Percentiles rank a stretch among this genome's conserved stretches.
These are phyloP conservation scores for Botrytis cinerea DNA, from an alignment of 2,329 filamentous ascomycete species.

Conservation along the genomic window DNA sequence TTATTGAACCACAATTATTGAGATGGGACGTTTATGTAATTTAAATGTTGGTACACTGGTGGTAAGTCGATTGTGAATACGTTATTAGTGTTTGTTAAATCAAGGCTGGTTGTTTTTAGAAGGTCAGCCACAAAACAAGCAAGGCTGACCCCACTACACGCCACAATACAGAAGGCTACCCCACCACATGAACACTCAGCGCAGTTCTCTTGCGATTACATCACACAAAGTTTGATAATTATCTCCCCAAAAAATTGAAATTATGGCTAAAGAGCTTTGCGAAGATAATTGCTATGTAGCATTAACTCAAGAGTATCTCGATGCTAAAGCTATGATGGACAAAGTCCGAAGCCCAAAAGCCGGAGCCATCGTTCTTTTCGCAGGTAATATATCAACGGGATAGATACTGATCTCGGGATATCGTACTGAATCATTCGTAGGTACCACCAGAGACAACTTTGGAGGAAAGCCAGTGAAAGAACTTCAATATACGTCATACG, in stretches of 20 bases:
- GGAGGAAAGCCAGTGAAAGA: constrained; percentile 69
- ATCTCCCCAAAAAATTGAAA: neutral
- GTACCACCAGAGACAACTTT: constrained; percentile 78
- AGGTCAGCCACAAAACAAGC: neutral
- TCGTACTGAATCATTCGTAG: constrained; percentile 45
- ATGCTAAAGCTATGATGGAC: constrained; percentile 59
- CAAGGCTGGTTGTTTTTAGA: neutral
- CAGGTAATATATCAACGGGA: constrained; percentile 52
- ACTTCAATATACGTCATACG: constrained; percentile 75
- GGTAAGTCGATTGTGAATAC: neutral
- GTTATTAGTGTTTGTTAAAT: neutral
- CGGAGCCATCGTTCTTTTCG: constrained; percentile 75
- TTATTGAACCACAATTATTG: neutral
- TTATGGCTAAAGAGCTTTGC: constrained; percentile 45
- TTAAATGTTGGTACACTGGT: neutral
- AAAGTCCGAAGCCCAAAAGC: constrained; percentile 71
- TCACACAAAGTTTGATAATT: neutral
- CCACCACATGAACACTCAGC: neutral
- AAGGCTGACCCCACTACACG: constrained; percentile 8
- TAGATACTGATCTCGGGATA: constrained; percentile 15
- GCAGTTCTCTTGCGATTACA: neutral
- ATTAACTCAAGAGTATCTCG: constrained; percentile 64
- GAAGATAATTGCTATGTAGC: constrained; percentile 64
- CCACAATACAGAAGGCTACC: constrained; percentile 13
- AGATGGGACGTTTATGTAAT: neutral